Conservation (phyloP, 2,329 filamentous ascomycete genomes). For the Colletotrichum truncatum region DNA sequence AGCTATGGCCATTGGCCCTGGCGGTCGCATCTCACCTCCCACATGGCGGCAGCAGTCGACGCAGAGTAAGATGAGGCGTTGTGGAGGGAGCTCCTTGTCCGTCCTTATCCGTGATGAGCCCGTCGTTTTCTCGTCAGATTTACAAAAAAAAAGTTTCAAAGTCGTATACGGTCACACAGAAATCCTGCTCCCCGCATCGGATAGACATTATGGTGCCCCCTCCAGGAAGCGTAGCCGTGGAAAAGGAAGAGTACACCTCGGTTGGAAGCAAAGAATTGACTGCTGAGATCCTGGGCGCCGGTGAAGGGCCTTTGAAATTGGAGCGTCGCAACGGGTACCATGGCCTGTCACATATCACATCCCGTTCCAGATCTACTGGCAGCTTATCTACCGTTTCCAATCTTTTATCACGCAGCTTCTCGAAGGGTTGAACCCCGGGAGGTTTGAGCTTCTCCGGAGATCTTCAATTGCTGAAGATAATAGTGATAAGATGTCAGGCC, state of each 20-base stretch:
- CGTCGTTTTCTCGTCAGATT: slow-evolving; percentile 1
- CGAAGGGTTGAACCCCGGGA: slow-evolving; percentile 9
- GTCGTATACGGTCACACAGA: neutral
- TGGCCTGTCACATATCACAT: slow-evolving; percentile 22
- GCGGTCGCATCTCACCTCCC: neutral
- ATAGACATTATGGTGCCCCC: neutral
- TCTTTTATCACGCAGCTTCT: slow-evolving; percentile 23
- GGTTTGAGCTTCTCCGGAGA: slow-evolving; percentile 1
- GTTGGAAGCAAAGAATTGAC: neutral
- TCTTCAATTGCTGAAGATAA: neutral
- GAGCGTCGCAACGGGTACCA: neutral
- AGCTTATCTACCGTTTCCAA: slow-evolving; percentile 19
- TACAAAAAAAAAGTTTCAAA: neutral
- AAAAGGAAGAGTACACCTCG: no score
- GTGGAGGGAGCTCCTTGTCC: neutral
- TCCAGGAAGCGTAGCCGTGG: neutral
- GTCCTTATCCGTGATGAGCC: neutral
- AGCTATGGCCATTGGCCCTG: slow-evolving; percentile 21
- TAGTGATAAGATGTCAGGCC: slow-evolving; percentile 1
- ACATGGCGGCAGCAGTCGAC: neutral
- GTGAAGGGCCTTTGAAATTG: neutral
- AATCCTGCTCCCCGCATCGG: neutral
- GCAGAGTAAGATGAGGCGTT: neutral
- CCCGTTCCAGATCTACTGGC: slow-evolving; percentile 1
- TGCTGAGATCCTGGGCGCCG: neutral